phyloP scores from a whole-genome alignment of 495 filamentous ascomycete genomes.

The Xylaria telfairii region DNA sequence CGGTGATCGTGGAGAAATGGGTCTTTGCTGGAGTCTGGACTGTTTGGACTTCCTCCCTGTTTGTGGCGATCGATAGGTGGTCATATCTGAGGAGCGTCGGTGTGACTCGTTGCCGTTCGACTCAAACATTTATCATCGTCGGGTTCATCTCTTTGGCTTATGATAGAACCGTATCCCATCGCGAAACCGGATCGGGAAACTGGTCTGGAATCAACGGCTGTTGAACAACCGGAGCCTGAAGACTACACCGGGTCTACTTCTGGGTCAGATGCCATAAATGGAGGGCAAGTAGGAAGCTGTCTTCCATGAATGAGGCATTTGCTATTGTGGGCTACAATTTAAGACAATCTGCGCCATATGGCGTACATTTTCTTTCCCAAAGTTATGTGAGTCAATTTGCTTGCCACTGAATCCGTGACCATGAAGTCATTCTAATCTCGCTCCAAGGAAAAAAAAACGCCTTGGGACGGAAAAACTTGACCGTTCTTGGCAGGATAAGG shows the following conservation, averaged over 20 bases:
- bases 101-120: background rate
- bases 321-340: background rate
- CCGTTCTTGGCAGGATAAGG: slow-evolving; percentile 5
- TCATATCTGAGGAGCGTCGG: background rate
- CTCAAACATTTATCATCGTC: background rate
- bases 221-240: background rate
- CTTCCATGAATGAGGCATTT: background rate
- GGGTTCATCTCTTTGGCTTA: background rate
- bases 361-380: background rate
- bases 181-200: background rate
- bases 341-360: background rate
- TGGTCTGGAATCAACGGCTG: background rate
- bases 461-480: slow-evolving; percentile 2
- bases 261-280: background rate
- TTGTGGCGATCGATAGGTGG: background rate
- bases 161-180: background rate
- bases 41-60: background rate
- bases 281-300: background rate
- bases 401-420: background rate
- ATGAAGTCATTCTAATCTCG: background rate
- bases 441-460: background rate
- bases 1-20: background rate
- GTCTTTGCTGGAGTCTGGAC: background rate
- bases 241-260: background rate
- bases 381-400: background rate